Percentiles rank a stretch among this genome's conserved stretches.
phyloP scores from a whole-genome alignment of 2,329 filamentous ascomycete species.

The Aspergillus ruber region DNA sequence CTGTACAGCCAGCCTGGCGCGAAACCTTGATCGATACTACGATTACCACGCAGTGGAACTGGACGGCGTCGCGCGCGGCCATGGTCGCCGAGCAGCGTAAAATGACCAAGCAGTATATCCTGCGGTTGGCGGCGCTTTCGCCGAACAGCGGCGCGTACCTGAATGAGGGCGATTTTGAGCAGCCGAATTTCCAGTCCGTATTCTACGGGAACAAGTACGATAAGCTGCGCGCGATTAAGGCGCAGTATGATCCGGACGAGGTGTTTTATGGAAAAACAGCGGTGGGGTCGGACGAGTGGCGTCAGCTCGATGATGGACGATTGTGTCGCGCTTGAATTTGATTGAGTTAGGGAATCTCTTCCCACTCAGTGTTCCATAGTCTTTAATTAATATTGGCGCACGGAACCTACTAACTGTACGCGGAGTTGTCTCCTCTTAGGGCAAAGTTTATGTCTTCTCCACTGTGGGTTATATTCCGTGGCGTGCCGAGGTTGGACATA shows the following conservation, averaged over 20 bases:
- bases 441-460: no score
- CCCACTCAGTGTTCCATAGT: no score
- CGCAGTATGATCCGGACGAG: constrained; percentile 36
- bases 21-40: constrained; percentile 36
- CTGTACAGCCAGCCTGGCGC: constrained; percentile 39
- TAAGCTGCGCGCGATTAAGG: constrained; percentile 31
- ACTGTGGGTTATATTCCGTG: no score
- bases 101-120: constrained; percentile 37
- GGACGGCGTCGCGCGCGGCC: constrained; percentile 21
- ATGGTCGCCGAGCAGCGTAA: constrained; percentile 30
- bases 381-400: no score
- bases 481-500: no score
- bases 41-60: constrained; percentile 34
- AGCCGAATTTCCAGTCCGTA: constrained; percentile 34
- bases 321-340: constrained; percentile 27
- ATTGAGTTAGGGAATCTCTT: no score
- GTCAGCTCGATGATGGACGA: constrained; percentile 28
- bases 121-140: constrained; percentile 29
- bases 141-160: constrained; percentile 36
- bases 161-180: constrained; percentile 38
- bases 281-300: constrained; percentile 49
- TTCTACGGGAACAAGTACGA: constrained; percentile 41
- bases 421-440: no score
- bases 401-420: no score
- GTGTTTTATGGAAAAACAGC: constrained; percentile 38